Evolutionary conservation across 352 stramenopile species (phyloP), one percentile per base, ranked within the genome.

Genomic region (Pythium phragmitis): DNA sequence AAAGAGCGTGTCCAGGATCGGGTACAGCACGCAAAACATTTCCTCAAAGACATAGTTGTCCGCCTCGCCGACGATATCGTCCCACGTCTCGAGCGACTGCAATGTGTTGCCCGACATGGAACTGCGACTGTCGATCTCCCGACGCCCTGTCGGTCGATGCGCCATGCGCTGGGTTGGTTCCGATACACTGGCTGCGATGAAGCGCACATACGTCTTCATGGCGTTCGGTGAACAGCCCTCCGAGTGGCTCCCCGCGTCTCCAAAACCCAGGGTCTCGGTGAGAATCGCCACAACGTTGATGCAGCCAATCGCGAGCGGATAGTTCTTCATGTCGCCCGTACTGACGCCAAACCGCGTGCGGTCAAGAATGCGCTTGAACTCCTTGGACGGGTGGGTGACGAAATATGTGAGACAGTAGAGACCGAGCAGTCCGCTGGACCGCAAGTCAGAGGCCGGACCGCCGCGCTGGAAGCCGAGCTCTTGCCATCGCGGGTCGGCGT

Each of bases 311-410:
- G 85, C 85, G n/a, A 95, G 69, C 21, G 87, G 87, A 49, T 95
- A 95, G 72, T 92, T 94, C 60, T 92, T 92, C 80, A 95, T 88
- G 73, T 95, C 91, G 41, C 85, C 87, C 72, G 88, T 77, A 64
- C 87, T 94, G 57, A 94, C 85, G 60, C 85, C 85, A 72, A 91
- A 83, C 12, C 85, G 78, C 7, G 83, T 93, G 41, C 87, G 80
- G 21, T 81, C 75, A 26, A 92, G 72, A 48, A 92, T 94, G 17
- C 81, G 76, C 61, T 82, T 68, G 46, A 90, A 90, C 37, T 91
- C 74, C 37, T 67, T 69, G 13, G 77, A 82, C 30, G 85, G 79
- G 42, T 85, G 79, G 19, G 70, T 85, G 37, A 89, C 80, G 64
- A 94, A 95, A 59, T 92, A 95, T 21, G 88, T 92, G 37, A 95